Conservation (phyloP, 305 asterid genomes). For the Fraxinus velutina region DNA sequence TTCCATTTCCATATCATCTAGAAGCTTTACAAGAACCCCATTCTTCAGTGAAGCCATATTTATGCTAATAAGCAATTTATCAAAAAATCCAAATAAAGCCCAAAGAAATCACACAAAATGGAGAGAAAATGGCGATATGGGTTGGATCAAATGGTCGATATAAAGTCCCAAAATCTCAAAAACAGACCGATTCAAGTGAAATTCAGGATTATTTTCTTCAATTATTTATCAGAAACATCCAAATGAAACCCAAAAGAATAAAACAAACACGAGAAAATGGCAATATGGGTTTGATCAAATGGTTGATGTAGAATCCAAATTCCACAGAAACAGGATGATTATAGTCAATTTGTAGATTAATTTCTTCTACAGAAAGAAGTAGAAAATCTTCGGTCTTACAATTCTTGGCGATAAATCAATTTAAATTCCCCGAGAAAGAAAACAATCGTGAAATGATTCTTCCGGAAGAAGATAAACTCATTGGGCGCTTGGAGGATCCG, state of each 20-base stretch:
- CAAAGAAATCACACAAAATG: background rate
- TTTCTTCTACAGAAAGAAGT: background rate
- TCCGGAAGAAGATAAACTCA: background rate
- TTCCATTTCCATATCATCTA: constrained; percentile 46
- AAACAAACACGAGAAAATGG: background rate
- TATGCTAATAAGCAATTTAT: constrained; percentile 3
- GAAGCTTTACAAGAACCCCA: constrained; percentile 58
- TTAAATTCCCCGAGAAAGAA: background rate
- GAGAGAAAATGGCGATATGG: background rate
- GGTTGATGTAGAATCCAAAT: background rate
- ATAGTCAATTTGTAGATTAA: background rate
- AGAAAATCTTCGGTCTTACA: background rate
- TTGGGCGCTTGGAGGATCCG: background rate
- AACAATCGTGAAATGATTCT: background rate
- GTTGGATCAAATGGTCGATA: background rate
- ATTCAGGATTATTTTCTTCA: background rate
- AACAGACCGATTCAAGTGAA: background rate
- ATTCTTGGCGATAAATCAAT: background rate
- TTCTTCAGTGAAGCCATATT: constrained; percentile 49
- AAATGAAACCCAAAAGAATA: background rate
- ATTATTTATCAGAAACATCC: background rate
- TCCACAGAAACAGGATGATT: background rate
- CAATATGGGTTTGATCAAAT: background rate
- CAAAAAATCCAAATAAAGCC: background rate
- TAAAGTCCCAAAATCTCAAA: background rate